A percentile compares a stretch with the other conserved stretches of the same genome.
Conservation (phyloP, 768 basidiomycete species). For the Rhodocollybia butyracea region DNA sequence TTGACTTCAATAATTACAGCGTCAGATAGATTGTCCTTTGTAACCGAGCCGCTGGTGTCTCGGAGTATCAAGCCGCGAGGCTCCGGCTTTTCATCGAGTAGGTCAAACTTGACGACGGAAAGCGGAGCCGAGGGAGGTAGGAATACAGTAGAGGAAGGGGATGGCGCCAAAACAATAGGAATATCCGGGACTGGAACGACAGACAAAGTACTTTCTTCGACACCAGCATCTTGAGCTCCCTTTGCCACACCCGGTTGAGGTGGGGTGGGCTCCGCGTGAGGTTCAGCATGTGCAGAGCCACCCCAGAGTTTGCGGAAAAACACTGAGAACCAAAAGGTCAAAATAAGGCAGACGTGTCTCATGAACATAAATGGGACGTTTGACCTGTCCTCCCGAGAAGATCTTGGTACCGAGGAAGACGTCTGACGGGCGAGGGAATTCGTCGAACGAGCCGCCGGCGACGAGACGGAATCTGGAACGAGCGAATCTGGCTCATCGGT, state of each 20-base stretch:
- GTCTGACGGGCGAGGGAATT: neutral
- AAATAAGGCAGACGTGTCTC: neutral
- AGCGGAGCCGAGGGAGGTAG: neutral
- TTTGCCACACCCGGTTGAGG: neutral
- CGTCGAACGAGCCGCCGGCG: no score
- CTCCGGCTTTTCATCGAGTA: neutral
- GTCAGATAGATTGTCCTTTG: neutral
- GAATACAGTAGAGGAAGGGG: neutral
- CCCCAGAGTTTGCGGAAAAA: neutral
- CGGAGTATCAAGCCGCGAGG: neutral
- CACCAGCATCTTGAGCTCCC: neutral
- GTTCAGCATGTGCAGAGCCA: neutral
- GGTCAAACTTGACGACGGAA: neutral
- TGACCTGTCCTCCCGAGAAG: neutral
- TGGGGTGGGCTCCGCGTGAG: neutral
- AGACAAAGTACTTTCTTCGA: constrained; percentile 7
- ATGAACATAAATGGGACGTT: neutral
- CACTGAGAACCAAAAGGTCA: constrained; percentile 3
- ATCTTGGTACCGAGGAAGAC: neutral
- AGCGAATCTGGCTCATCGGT: neutral
- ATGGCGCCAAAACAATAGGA: neutral
- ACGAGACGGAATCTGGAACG: neutral
- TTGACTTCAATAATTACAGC: neutral
- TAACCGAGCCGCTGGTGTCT: neutral
- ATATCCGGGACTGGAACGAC: neutral